phyloP scores from a whole-genome alignment of 805 yeast species.

The Metschnikowia proteae region DNA sequence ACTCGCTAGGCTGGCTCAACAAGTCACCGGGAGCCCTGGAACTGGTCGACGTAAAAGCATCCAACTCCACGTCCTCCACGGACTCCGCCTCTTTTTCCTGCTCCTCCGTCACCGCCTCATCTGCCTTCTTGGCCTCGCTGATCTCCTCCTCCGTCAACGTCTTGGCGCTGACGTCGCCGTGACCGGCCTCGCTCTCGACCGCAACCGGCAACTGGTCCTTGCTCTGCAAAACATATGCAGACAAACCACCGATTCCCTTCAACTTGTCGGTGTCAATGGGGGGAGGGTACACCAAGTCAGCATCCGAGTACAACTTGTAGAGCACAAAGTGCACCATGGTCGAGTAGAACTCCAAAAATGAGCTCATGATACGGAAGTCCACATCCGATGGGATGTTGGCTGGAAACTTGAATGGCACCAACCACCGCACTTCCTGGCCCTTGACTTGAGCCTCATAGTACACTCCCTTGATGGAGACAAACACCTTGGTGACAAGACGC shows the following conservation, averaged over 20 bases:
- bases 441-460: constrained; percentile 86
- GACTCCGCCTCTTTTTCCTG: constrained; percentile 12
- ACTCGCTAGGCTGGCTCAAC: constrained; percentile 60
- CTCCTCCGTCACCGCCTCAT: constrained; percentile 41
- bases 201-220: constrained; percentile 17
- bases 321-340: constrained; percentile 86
- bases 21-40: constrained; percentile 61
- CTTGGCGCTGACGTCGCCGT: constrained; percentile 28
- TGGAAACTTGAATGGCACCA: constrained; percentile 95
- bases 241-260: constrained; percentile 86
- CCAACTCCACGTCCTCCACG: constrained; percentile 42
- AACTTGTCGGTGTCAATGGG: constrained; percentile 65
- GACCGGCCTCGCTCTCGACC: constrained; percentile 16
- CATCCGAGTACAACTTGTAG: constrained; percentile 79
- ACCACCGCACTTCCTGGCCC: constrained; percentile 95
- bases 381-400: constrained; percentile 91
- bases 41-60: constrained; percentile 61
- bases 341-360: constrained; percentile 93
- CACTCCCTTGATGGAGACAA: constrained; percentile 95
- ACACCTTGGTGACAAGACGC: constrained; percentile 76
- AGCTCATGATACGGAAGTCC: constrained; percentile 94
- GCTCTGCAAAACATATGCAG: constrained; percentile 72
- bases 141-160: constrained; percentile 40
- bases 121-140: constrained; percentile 52
- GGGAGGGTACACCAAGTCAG: constrained; percentile 89